Evolutionary conservation across 1,284 basidiomycete genomes (phyloP).

Genomic region (Cutaneotrichosporon cutaneum): DNA sequence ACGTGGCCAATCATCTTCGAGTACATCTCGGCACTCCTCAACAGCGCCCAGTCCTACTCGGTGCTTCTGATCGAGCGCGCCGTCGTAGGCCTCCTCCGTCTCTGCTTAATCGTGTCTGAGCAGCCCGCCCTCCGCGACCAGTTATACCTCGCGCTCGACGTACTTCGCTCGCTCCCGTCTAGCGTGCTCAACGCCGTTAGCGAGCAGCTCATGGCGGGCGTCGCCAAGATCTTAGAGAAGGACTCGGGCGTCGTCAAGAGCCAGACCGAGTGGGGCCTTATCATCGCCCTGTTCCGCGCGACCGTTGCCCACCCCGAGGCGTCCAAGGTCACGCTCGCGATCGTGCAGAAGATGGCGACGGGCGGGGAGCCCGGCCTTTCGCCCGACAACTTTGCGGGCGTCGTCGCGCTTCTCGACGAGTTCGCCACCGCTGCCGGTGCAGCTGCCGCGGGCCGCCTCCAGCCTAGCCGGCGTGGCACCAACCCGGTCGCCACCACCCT

Average conservation of each 20-base stretch:
- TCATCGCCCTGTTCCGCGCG: slow-evolving; percentile 83
- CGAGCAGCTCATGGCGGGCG: slow-evolving; percentile 84
- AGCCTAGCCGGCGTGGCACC: slow-evolving; percentile 37
- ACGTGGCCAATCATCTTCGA: slow-evolving; percentile 92
- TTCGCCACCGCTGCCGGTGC: slow-evolving; percentile 73
- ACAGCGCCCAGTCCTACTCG: slow-evolving; percentile 75
- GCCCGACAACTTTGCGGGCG: slow-evolving; percentile 75
- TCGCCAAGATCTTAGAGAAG: slow-evolving; percentile 73
- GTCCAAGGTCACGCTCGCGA: slow-evolving; percentile 75
- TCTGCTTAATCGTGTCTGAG: slow-evolving; percentile 75
- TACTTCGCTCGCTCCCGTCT: slow-evolving; percentile 76
- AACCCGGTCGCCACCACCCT: slow-evolving; percentile 37
- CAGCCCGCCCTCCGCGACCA: slow-evolving; percentile 80
- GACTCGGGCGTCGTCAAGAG: slow-evolving; percentile 72
- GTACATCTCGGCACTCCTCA: slow-evolving; percentile 77
- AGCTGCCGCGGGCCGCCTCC: slow-evolving; percentile 61
- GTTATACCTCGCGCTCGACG: slow-evolving; percentile 87
- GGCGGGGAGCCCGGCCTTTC: slow-evolving; percentile 59
- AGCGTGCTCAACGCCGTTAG: slow-evolving; percentile 77
- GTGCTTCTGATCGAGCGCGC: slow-evolving; percentile 92
- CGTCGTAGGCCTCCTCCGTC: slow-evolving; percentile 78
- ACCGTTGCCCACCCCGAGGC: slow-evolving; percentile 87
- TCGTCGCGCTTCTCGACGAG: slow-evolving; percentile 80
- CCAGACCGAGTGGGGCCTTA: slow-evolving; percentile 92
- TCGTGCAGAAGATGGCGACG: slow-evolving; percentile 64